Base-by-base conservation (phyloP, 1,139 yeast genomes). In the Hyphopichia khmerensis region DNA sequence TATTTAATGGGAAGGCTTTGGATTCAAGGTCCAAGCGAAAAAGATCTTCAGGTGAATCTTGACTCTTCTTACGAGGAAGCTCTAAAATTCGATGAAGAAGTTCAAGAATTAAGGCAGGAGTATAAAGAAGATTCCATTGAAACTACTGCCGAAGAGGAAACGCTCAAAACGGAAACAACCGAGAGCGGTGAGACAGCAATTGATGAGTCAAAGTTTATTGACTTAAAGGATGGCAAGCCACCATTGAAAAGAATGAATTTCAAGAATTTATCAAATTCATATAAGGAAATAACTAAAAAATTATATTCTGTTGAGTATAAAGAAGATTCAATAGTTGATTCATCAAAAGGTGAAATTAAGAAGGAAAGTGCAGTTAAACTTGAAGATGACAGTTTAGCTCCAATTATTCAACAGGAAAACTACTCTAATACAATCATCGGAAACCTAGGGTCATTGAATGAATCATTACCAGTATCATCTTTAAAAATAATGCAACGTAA, bases 1-100 rank as follows among this genome's bases (percentile, higher is more conserved):
- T 87, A 84, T 57, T 69, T 86, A 38, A 87, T 90, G 86, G 98
- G 98, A 7, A 72, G 89, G 44, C 61, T 93, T 32, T 91, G 97
- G 96, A 78, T 93, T 2, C 98, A 91, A 63, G 99, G 99, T 0
- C 98, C 99, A 1, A 70, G 82, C 2, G 70, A 71, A 18, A 84
- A 80, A 40, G 96, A 90, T 51, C 59, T 79, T 18, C 57, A 61
- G 23, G 49, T 55, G 7, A 53, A 62, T 44, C 53, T 60, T 17
- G 43, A 48, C 23, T 41, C 42, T 2, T 19, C 42, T 16, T 16
- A 21, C 14, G 49, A 46, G 5, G 49, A 48, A 21, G 50, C 48
- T 7, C 42, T 39, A 6, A 45, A 44, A 7, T 47, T 41, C 7
- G 43, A 42, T n/a, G 44, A 41, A 26, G 38, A 40, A 3, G 49